phyloP scores from a whole-genome alignment of 257 asterid genomes.

The Solanum etuberosum region DNA sequence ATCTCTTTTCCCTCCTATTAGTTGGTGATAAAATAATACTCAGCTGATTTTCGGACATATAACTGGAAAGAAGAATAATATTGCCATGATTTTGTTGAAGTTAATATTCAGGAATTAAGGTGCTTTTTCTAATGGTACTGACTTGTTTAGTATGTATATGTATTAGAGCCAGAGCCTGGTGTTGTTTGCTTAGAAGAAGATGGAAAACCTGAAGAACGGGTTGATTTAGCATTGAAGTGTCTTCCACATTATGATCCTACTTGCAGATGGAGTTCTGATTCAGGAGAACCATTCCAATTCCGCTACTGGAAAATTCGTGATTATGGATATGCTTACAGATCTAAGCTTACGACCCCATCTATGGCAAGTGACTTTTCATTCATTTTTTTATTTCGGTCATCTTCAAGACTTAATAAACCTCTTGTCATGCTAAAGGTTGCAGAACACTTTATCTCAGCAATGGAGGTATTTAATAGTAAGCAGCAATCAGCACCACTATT shows the following conservation, averaged over 20 bases:
- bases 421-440: constrained; percentile 49
- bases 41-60: not conserved
- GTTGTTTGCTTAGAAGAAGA: constrained; percentile 58
- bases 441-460: constrained; percentile 76
- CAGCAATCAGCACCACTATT: constrained; percentile 60
- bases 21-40: not conserved
- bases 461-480: constrained; percentile 57
- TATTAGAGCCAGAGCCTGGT: constrained; percentile 58
- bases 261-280: constrained; percentile 46
- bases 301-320: constrained; percentile 95
- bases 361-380: constrained; percentile 38
- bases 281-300: constrained; percentile 33
- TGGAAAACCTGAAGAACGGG: constrained; percentile 61
- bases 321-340: constrained; percentile 88
- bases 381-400: not conserved
- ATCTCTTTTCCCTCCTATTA: not conserved
- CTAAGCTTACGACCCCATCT: constrained; percentile 78
- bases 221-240: constrained; percentile 62
- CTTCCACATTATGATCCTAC: constrained; percentile 75
- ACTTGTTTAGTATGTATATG: not conserved
- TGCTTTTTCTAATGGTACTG: not conserved
- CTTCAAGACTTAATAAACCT: not conserved
- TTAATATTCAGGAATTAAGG: not conserved
- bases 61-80: not conserved
- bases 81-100: not conserved